A percentile compares a stretch with the other conserved stretches of the same genome.
phyloP scores from a whole-genome alignment of 2,329 filamentous ascomycete genomes.

The Byssochlamys sp. region DNA sequence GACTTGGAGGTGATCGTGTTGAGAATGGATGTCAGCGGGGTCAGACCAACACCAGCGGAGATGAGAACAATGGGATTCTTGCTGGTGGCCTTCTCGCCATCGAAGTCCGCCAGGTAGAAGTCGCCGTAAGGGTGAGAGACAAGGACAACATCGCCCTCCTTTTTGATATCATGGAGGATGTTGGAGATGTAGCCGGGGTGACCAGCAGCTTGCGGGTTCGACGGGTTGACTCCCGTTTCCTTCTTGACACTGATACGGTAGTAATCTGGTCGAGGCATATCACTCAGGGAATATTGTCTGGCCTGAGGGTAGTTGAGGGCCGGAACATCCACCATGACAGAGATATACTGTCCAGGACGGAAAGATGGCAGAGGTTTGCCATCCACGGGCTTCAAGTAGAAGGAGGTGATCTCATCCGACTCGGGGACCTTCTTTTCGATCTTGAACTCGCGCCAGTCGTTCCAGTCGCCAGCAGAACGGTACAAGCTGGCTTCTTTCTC shows the following conservation, averaged over 20 bases:
- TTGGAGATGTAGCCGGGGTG: slow-evolving; percentile 61
- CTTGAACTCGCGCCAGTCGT: slow-evolving; percentile 54
- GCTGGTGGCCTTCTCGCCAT: slow-evolving; percentile 26
- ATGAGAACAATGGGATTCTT: slow-evolving; percentile 50
- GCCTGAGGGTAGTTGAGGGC: slow-evolving; percentile 54
- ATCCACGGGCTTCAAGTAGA: slow-evolving; percentile 53
- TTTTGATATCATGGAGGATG: slow-evolving; percentile 53
- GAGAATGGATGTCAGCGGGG: slow-evolving; percentile 53
- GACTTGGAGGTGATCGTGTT: slow-evolving; percentile 40
- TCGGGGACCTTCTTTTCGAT: slow-evolving; percentile 55
- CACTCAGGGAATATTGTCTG: slow-evolving; percentile 64
- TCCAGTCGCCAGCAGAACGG: slow-evolving; percentile 42
- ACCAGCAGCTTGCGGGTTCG: slow-evolving; percentile 40
- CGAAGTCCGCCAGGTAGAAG: slow-evolving; percentile 42
- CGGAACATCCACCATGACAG: slow-evolving; percentile 50
- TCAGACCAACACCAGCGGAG: slow-evolving; percentile 52
- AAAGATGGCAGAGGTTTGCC: slow-evolving; percentile 51
- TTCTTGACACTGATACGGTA: slow-evolving; percentile 65
- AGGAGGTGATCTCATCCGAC: slow-evolving; percentile 56
- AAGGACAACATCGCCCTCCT: slow-evolving; percentile 53
- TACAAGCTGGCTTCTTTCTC: slow-evolving; percentile 54
- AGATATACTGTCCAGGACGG: slow-evolving; percentile 64
- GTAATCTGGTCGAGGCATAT: slow-evolving; percentile 50
- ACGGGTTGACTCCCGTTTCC: slow-evolving; percentile 48
- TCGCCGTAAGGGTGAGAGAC: slow-evolving; percentile 59